These are phyloP conservation scores for Evernia prunastri DNA, from an alignment of 495 filamentous ascomycete species.

Conservation along the genomic window DNA sequence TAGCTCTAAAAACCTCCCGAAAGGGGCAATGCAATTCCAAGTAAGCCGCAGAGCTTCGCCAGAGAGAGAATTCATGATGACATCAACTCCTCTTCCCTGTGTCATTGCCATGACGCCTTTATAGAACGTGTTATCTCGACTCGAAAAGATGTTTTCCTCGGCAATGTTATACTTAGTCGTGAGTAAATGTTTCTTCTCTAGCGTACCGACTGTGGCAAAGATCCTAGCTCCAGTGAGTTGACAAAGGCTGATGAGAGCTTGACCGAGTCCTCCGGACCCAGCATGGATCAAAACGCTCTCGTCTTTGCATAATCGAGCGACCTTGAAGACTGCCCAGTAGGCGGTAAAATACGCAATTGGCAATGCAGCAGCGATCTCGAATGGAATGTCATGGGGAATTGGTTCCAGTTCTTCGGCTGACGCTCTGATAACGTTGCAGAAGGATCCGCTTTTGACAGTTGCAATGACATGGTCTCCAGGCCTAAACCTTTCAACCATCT, in stretches of 20 bases:
- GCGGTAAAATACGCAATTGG: conserved; percentile 20
- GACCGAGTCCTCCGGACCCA: conserved; percentile 54
- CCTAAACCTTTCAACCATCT: neutral
- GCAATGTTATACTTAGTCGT: conserved; percentile 34
- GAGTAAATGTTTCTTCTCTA: conserved; percentile 37
- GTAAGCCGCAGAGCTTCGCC: conserved; percentile 25
- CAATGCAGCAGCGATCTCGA: conserved; percentile 22
- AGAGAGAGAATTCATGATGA: conserved; percentile 17
- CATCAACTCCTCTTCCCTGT: conserved; percentile 19
- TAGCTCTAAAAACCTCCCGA: conserved; percentile 52
- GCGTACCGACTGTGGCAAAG: conserved; percentile 52
- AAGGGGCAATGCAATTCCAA: conserved; percentile 36
- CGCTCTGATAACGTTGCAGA: conserved; percentile 3
- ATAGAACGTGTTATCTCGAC: conserved; percentile 12
- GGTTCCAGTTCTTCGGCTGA: conserved; percentile 19
- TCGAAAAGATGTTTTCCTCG: conserved; percentile 38
- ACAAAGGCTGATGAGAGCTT: conserved; percentile 55
- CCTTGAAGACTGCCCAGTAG: conserved; percentile 7
- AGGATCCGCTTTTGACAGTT: neutral
- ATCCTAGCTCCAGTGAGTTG: conserved; percentile 55
- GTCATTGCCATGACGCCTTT: conserved; percentile 12
- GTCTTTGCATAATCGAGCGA: conserved; percentile 31
- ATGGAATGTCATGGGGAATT: conserved; percentile 24
- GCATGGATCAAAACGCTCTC: conserved; percentile 56
- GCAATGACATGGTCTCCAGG: conserved; percentile 13